A percentile compares a stretch with the other conserved stretches of the same genome.
Conservation (phyloP, 2,329 filamentous ascomycete genomes). For the Delphinella strobiligena region DNA sequence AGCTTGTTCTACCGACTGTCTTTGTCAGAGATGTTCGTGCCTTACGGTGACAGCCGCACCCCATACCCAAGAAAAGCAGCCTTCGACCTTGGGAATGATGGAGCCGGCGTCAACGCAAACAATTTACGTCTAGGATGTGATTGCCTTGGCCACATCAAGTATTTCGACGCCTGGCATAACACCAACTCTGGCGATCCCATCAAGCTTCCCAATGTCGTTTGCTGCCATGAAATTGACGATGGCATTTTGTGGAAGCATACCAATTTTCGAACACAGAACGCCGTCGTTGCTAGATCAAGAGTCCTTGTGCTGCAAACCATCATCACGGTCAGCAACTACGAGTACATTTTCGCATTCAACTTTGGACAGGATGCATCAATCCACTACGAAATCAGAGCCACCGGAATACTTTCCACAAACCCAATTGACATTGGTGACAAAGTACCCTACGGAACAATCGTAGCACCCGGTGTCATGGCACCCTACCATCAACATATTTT, state of each 20-base stretch:
- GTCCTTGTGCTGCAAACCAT: constrained; percentile 83
- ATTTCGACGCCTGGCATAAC: constrained; percentile 78
- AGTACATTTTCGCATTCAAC: constrained; percentile 80
- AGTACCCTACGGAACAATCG: constrained; percentile 79
- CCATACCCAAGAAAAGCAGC: constrained; percentile 70
- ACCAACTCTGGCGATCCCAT: constrained; percentile 53
- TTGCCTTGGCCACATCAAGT: constrained; percentile 84
- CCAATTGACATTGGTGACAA: constrained; percentile 67
- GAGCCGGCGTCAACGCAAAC: constrained; percentile 62
- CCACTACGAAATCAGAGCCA: constrained; percentile 79
- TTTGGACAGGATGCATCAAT: constrained; percentile 88
- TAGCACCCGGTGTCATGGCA: constrained; percentile 81
- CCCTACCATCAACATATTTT: constrained; percentile 96
- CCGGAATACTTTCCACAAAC: constrained; percentile 87
- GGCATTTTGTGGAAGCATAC: constrained; percentile 81
- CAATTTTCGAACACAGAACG: constrained; percentile 80
- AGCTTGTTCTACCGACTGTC: constrained; percentile 75
- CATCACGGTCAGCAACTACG: constrained; percentile 92
- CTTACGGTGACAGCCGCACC: constrained; percentile 69
- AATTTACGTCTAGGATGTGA: constrained; percentile 56
- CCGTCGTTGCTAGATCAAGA: constrained; percentile 71
- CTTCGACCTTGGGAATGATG: constrained; percentile 68
- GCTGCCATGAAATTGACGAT: constrained; percentile 85
- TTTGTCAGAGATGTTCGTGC: constrained; percentile 85
- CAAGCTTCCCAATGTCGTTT: constrained; percentile 85